Percentiles rank a stretch among this genome's conserved stretches.
Conservation (phyloP, 768 basidiomycete species). For the Rhodocollybia butyracea region DNA sequence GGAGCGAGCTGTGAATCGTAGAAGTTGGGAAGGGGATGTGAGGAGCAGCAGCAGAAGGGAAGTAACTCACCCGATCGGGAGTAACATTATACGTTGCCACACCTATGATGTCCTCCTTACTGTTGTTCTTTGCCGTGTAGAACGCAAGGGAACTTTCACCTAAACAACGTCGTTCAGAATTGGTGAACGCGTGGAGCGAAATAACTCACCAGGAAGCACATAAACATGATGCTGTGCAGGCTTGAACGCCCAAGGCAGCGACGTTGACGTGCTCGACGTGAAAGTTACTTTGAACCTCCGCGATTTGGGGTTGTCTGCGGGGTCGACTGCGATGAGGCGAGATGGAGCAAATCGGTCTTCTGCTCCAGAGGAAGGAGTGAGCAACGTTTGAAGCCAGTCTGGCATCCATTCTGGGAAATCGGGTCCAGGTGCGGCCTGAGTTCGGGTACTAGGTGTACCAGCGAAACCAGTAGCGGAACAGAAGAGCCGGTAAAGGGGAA, state of each 20-base stretch:
- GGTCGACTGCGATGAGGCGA: constrained; percentile 68
- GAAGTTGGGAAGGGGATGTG: background rate
- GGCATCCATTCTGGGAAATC: background rate
- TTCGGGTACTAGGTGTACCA: constrained; percentile 88
- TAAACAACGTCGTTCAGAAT: too few relatives aligned
- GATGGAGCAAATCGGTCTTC: constrained; percentile 78
- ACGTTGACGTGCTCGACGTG: constrained; percentile 88
- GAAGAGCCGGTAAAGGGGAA: constrained; percentile 96
- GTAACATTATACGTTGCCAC: constrained; percentile 99
- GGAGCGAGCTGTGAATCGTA: constrained; percentile 80
- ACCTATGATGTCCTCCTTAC: constrained; percentile 87
- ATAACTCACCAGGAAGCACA: constrained; percentile 72
- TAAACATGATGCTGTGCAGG: constrained; percentile 88
- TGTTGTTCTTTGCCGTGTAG: constrained; percentile 88
- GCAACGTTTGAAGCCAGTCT: background rate
- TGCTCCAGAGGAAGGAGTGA: constrained; percentile 15
- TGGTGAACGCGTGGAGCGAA: too few relatives aligned
- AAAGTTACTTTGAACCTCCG: constrained; percentile 90
- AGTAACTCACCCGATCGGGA: constrained; percentile 77
- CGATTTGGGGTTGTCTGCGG: constrained; percentile 33
- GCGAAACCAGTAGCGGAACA: constrained; percentile 97
- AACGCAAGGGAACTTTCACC: constrained; percentile 91
- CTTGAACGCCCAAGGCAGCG: constrained; percentile 89
- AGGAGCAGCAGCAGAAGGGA: background rate
- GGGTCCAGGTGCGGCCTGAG: background rate